Evolutionary conservation across 371 early-diverging fungal genomes (phyloP).

Genomic region (Mucor lusitanicus): DNA sequence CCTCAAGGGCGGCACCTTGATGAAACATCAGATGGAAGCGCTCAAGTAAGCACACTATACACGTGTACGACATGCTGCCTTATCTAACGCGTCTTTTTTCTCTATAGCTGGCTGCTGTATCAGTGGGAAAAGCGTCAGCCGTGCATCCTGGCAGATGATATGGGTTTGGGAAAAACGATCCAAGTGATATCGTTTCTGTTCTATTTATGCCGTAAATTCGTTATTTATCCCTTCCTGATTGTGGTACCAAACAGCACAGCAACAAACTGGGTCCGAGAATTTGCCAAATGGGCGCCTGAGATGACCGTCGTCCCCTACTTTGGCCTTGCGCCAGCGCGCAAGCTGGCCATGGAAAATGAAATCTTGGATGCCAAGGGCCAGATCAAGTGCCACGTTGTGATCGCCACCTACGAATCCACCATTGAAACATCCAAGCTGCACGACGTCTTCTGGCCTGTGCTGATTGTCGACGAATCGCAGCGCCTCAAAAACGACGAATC

Average conservation of each 20-base stretch:
- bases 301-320: constrained; percentile 60
- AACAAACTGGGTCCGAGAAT: constrained; percentile 84
- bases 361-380: constrained; percentile 52
- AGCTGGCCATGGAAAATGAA: constrained; percentile 63
- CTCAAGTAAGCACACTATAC: constrained; percentile 59
- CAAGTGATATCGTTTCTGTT: constrained; percentile 81
- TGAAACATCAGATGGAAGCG: constrained; percentile 87
- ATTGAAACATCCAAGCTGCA: constrained; percentile 5
- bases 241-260: constrained; percentile 84
- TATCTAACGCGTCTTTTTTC: neutral
- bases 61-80: neutral
- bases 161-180: constrained; percentile 94
- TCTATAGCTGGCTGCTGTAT: constrained; percentile 73
- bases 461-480: constrained; percentile 89
- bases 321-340: constrained; percentile 48
- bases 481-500: constrained; percentile 80
- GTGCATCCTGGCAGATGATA: constrained; percentile 92
- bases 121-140: constrained; percentile 64
- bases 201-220: constrained; percentile 48
- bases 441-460: constrained; percentile 59
- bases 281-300: constrained; percentile 77
- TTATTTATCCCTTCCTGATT: constrained; percentile 79
- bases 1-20: constrained; percentile 66
- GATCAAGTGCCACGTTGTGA: constrained; percentile 76
- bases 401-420: constrained; percentile 75